Conservation (phyloP, 306 rosid genomes). For the Erythrophleum fordii region DNA sequence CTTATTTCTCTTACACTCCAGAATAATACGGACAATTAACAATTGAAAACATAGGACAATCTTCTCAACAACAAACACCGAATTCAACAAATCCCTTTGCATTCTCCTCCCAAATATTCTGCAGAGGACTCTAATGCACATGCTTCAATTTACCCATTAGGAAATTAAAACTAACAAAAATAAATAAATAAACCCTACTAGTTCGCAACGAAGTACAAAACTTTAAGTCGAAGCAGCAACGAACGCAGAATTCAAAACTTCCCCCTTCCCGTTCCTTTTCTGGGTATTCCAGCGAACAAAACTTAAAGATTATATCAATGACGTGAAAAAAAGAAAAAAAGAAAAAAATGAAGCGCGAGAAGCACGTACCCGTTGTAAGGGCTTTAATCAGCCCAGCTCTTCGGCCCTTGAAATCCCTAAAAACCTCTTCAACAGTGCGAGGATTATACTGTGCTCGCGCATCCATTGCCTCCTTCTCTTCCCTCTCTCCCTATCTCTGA, state of each 20-base stretch:
- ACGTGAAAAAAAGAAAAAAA: not conserved
- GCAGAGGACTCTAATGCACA: not conserved
- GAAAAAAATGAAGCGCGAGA: not conserved
- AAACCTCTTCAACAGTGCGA: constrained; percentile 86
- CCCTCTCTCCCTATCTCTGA: constrained; percentile 4
- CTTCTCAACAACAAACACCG: not conserved
- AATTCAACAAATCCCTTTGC: not conserved
- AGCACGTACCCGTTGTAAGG: constrained; percentile 69
- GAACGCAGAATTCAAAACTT: constrained; percentile 2
- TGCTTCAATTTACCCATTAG: not conserved
- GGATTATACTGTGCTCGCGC: constrained; percentile 52
- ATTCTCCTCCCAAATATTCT: not conserved
- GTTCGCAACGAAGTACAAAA: not conserved
- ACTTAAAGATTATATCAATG: not conserved
- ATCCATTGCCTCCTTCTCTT: constrained; percentile 1
- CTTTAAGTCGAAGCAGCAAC: constrained; percentile 7
- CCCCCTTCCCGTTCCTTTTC: not conserved
- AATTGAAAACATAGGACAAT: not conserved
- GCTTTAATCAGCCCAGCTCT: constrained; percentile 82
- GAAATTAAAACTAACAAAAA: not conserved
- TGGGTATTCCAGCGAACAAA: constrained; percentile 19
- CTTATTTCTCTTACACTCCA: not conserved
- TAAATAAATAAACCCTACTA: not conserved
- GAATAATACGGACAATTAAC: not conserved
- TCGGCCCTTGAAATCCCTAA: constrained; percentile 85